phyloP scores from a whole-genome alignment of 495 filamentous ascomycete genomes.

The Staphylotrichum longicolle region DNA sequence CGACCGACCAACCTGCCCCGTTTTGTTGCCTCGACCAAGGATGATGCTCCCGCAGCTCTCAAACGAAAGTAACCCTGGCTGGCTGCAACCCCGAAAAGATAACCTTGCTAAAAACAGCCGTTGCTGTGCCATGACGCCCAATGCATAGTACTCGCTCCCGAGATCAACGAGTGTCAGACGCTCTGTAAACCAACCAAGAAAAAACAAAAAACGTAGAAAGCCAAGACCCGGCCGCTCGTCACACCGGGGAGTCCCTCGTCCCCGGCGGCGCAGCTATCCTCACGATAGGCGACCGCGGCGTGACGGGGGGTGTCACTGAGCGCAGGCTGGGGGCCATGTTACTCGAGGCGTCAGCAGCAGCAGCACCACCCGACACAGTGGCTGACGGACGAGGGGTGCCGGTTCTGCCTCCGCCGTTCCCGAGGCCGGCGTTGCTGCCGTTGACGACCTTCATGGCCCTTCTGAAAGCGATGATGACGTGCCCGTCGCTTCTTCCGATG shows the following conservation, averaged over 20 bases:
- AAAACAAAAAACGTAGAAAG: neutral
- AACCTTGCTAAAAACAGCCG: no score
- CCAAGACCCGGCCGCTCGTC: neutral
- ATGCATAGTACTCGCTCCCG: neutral
- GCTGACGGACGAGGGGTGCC: no score
- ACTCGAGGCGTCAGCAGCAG: neutral
- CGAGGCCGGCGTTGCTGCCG: neutral
- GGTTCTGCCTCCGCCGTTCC: neutral
- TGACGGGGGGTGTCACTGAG: no score
- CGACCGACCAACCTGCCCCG: neutral
- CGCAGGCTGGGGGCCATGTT: neutral
- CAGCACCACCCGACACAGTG: neutral
- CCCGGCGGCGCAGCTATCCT: constrained; percentile 23
- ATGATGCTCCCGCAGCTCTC: neutral
- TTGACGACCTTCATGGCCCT: constrained; percentile 26
- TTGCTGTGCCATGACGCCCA: neutral
- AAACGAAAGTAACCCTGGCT: no score
- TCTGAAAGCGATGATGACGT: constrained; percentile 31
- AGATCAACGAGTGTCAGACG: neutral
- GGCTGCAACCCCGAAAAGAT: no score
- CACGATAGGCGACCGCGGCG: constrained; percentile 16
- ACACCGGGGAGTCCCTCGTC: constrained; percentile 3
- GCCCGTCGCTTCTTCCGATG: constrained; percentile 26
- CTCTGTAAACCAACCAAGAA: neutral
- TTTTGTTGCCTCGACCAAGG: constrained; percentile 1